Conservation (phyloP, 2,329 filamentous ascomycete species). For the Cladosporium sp. region DNA sequence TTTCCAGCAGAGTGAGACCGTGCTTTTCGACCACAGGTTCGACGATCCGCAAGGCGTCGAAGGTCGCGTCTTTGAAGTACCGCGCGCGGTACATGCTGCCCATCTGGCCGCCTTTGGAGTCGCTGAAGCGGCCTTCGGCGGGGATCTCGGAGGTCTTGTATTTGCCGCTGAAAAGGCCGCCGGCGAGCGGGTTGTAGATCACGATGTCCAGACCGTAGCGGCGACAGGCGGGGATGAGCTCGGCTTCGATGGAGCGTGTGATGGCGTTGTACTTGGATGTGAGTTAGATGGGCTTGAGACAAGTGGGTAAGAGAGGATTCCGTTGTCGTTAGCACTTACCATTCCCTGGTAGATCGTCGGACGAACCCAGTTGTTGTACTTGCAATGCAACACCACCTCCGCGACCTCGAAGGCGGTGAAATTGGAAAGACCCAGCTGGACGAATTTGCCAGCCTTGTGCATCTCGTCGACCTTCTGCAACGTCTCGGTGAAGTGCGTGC, state of each 20-base stretch:
- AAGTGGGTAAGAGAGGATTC: too few species aligned
- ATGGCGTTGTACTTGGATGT: constrained; percentile 47
- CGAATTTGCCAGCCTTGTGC: constrained; percentile 79
- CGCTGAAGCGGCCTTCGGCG: constrained; percentile 63
- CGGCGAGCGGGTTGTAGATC: constrained; percentile 74
- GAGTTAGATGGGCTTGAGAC: too few species aligned
- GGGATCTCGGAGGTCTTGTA: constrained; percentile 64
- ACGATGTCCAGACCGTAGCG: constrained; percentile 73
- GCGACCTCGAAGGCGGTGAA: constrained; percentile 81
- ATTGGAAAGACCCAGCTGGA: constrained; percentile 72
- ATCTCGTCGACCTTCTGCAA: constrained; percentile 71
- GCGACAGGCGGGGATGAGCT: constrained; percentile 63
- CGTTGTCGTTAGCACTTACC: too few species aligned
- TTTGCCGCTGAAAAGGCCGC: constrained; percentile 73
- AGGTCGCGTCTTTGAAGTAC: constrained; percentile 65
- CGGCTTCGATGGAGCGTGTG: constrained; percentile 64
- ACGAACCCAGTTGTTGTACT: constrained; percentile 71
- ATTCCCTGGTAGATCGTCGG: constrained; percentile 72
- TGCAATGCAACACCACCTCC: constrained; percentile 72
- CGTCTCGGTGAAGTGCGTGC: constrained; percentile 69
- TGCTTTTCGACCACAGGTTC: constrained; percentile 63
- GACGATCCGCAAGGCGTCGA: constrained; percentile 61
- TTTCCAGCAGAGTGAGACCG: constrained; percentile 63
- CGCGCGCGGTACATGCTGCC: constrained; percentile 56
- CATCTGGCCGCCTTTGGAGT: constrained; percentile 32